Conservation (phyloP, 768 basidiomycete species). For the Chalciporus piperatus region DNA sequence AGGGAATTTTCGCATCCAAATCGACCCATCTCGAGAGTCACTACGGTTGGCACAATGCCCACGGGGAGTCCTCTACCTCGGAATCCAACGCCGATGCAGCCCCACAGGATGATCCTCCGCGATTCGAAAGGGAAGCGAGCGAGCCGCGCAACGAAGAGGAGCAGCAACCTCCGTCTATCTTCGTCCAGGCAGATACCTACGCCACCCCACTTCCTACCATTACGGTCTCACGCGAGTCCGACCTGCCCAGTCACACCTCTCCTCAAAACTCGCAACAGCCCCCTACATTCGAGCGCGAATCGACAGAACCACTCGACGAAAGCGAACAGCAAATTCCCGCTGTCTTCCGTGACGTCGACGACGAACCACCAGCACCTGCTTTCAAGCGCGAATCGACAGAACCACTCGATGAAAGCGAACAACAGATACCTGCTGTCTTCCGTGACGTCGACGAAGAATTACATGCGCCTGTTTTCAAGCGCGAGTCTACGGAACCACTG, state of each 20-base stretch:
- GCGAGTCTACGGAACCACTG: neutral
- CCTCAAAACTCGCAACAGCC: neutral
- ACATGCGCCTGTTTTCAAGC: neutral
- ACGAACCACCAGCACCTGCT: no score
- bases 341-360: no score
- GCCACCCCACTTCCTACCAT: neutral
- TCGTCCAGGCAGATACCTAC: neutral
- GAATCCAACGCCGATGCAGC: neutral
- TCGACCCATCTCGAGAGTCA: no score
- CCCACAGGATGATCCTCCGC: neutral
- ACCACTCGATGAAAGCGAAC: no score
- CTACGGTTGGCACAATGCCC: neutral
- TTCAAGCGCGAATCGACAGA: no score
- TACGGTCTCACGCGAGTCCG: neutral
- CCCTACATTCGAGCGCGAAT: neutral
- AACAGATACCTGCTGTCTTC: no score
- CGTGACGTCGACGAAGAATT: no score
- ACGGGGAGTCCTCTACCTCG: neutral
- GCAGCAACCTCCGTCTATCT: neutral
- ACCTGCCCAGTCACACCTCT: neutral
- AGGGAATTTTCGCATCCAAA: neutral
- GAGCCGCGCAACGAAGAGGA: neutral
- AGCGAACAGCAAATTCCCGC: neutral
- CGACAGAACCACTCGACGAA: neutral
- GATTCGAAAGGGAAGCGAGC: neutral